Percentiles rank a stretch among this genome's conserved stretches.
Evolutionary conservation across 2,329 filamentous ascomycete genomes (phyloP).

Genomic region (Curvularia verruculosa): DNA sequence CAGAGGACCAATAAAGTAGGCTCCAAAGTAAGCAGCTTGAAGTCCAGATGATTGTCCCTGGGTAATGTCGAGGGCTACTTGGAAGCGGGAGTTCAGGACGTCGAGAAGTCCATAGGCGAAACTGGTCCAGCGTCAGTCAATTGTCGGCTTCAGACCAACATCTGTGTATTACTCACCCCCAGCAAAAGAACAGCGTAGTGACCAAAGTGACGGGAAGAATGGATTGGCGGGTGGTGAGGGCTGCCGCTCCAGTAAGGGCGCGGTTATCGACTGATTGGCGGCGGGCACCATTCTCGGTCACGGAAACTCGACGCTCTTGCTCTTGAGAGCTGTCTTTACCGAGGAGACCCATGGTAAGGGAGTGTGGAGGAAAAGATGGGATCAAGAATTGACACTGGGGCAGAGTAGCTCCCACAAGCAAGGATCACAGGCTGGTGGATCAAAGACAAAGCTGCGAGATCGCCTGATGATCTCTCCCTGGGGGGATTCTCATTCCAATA

Average conservation of each 20-base stretch:
- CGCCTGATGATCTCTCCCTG: constrained; percentile 21
- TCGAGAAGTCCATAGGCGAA: constrained; percentile 56
- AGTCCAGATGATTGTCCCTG: constrained; percentile 66
- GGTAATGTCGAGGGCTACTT: constrained; percentile 50
- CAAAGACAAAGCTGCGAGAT: constrained; percentile 17
- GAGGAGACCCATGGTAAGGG: constrained; percentile 35
- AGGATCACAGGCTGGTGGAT: constrained; percentile 23
- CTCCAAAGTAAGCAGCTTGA: constrained; percentile 68
- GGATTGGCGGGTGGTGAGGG: constrained; percentile 53
- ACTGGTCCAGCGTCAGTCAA: neutral
- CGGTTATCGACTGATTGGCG: constrained; percentile 47
- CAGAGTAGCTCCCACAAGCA: constrained; percentile 5
- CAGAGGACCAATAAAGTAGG: constrained; percentile 61
- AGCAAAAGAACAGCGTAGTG: constrained; percentile 59
- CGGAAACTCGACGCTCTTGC: constrained; percentile 45
- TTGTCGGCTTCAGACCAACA: neutral
- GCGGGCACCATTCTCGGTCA: constrained; percentile 40
- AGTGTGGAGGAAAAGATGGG: neutral
- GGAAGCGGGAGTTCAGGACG: constrained; percentile 54
- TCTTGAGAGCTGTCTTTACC: constrained; percentile 37
- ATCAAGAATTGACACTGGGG: constrained; percentile 1
- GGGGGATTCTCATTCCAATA: constrained; percentile 22
- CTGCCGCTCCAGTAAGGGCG: constrained; percentile 45
- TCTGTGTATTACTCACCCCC: constrained; percentile 42
- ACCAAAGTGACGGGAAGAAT: constrained; percentile 57